Evolutionary conservation across 2,329 filamentous ascomycete species (phyloP).

Genomic region (Sarocladium brachiariae): DNA sequence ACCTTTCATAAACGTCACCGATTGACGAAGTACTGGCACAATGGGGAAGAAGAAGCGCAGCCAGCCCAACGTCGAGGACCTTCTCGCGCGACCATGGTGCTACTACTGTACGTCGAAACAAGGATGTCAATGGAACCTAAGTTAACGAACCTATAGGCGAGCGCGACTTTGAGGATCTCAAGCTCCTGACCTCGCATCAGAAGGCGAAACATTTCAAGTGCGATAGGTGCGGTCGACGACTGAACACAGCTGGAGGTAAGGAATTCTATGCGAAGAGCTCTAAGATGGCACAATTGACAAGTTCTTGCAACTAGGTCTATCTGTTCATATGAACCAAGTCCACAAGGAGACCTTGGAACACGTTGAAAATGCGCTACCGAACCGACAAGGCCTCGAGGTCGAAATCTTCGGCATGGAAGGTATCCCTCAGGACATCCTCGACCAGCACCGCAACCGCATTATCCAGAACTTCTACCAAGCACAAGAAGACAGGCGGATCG

Average conservation of each 20-base stretch:
- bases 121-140: not conserved
- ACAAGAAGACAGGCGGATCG: constrained; percentile 72
- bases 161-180: constrained; percentile 94
- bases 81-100: constrained; percentile 86
- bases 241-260: constrained; percentile 92
- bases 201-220: constrained; percentile 99
- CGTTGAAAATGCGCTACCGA: constrained; percentile 88
- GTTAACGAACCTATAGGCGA: constrained; percentile 51
- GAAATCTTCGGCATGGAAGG: constrained; percentile 99
- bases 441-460: constrained; percentile 81
- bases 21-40: constrained; percentile 12
- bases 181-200: constrained; percentile 93
- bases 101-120: constrained; percentile 68
- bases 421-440: constrained; percentile 77
- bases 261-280: not conserved
- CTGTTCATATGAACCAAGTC: constrained; percentile 96
- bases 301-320: constrained; percentile 56
- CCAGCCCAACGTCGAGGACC: constrained; percentile 79
- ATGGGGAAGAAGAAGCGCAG: constrained; percentile 91
- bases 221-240: constrained; percentile 75
- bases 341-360: constrained; percentile 86
- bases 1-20: no score
- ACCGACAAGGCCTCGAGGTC: constrained; percentile 76
- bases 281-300: not conserved
- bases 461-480: constrained; percentile 78